Evolutionary conservation across 2,329 filamentous ascomycete genomes (phyloP), one percentile per base, ranked within the genome.

Genomic region (Onygenales sp.): DNA sequence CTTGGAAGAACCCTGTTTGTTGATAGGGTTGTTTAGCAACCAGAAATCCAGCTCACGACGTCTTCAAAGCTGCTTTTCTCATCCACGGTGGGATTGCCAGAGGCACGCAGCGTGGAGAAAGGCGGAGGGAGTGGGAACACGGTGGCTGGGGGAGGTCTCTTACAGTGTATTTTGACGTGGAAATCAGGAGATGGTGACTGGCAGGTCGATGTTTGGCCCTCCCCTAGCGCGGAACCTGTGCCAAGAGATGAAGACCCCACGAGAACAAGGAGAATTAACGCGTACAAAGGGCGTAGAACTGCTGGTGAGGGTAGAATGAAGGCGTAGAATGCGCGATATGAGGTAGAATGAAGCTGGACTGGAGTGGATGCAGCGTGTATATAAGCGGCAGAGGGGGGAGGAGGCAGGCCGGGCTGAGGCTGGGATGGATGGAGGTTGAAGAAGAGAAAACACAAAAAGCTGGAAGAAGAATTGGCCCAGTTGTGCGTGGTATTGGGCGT

Each of bases 151-250:
- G 34, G 46, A 49, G 36, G 7, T 5, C 31, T 21, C 46, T 49
- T 31, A 49, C 46, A n/a, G 11, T 39, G 36, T 49, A 39, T 49
- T 49, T 40, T n/a, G 46, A 49, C 14, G 59, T 57, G 56, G 60
- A 60, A 61, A 62, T 56, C 61, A 61, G 60, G 55, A 59, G 62
- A 64, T 59, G 58, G 49, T 52, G 39, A 17, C 40, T 64, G 62
- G 67, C 65, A 66, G 66, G 66, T 62, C 57, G 63, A 67, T 70
- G 67, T 70, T 70, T 70, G 68, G 68, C 66, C 65, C 65, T 68
- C 66, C 55, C 62, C 63, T 71, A 70, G 69, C 68, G 69, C 64
- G 66, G 63, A 68, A 67, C 59, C 59, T 63, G 63, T 55, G 59
- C 59, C 61, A 62, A 60, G 51, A 42, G 49, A 37, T 34, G 58